phyloP scores from a whole-genome alignment of 257 asterid species.

The Ajuga chamaepitys region DNA sequence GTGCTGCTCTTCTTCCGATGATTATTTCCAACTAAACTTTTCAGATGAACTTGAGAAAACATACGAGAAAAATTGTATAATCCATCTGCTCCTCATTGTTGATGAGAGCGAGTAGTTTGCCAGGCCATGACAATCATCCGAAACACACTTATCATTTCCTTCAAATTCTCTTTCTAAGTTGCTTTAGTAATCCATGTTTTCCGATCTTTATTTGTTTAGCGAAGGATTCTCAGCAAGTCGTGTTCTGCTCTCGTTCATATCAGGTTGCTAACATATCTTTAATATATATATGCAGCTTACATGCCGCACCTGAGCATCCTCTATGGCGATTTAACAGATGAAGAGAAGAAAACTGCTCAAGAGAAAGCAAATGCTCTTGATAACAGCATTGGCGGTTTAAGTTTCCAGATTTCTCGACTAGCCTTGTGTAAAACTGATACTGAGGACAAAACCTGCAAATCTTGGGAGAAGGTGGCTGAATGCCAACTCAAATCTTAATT shows the following conservation, averaged over 20 bases:
- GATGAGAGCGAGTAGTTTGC: background rate
- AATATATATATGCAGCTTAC: conserved; percentile 54
- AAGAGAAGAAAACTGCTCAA: conserved; percentile 65
- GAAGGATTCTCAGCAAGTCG: background rate
- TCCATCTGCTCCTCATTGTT: background rate
- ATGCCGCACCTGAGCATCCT: conserved; percentile 97
- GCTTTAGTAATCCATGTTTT: background rate
- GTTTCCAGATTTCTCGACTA: conserved; percentile 51
- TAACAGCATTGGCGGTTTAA: conserved; percentile 40
- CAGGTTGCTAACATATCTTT: background rate
- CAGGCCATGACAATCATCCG: background rate
- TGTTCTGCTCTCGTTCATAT: background rate
- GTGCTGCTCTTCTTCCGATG: background rate
- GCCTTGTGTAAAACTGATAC: conserved; percentile 78
- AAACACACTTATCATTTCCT: too few species aligned
- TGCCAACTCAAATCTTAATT: conserved; percentile 26
- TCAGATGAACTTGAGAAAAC: background rate
- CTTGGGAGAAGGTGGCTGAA: conserved; percentile 87
- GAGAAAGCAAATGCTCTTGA: conserved; percentile 64
- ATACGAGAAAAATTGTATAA: background rate
- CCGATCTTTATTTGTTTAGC: background rate
- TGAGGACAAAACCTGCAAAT: conserved; percentile 67
- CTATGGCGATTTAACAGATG: conserved; percentile 65
- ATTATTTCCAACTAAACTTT: background rate
- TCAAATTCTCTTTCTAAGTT: too few species aligned